Evolutionary conservation across 2,329 filamentous ascomycete genomes (phyloP), one percentile per base, ranked within the genome.

Genomic region (Amylocarpus encephaloides): DNA sequence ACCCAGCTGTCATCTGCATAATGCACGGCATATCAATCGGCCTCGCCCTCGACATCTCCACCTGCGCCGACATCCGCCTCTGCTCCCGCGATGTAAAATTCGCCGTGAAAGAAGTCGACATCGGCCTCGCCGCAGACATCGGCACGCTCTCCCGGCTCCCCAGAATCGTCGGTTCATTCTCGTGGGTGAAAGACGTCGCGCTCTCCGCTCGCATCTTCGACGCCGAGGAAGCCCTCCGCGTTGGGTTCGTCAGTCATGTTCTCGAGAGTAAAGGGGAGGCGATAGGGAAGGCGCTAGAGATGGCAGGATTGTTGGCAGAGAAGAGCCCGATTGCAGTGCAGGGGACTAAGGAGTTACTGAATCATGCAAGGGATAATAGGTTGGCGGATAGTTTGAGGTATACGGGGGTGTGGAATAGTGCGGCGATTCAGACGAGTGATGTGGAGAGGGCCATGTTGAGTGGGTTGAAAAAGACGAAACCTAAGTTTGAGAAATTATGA

Each of bases 241-340:
- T 83, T 1, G 87, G 87, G 1, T 82, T 88, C 49, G 84, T 90
- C 41, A 84, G 78, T 63, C 73, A 74, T 39, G 83, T 90, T 26
- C 74, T 76, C 49, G 75, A 77, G 41, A 73, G 70, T 52, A 88
- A 93, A 71, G 73, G 73, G 15, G 77, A 75, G 39, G 78, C 85
- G 2, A 65, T 94, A 19, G 70, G 71, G 36, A 77, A 77, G 34
- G 89, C 77, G 0, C 43, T 91, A 53, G 73, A 79, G 55, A 64
- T 87, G 62, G 88, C 85, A 1, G 69, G 64, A 10, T 61, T 82
- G 62, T 79, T 96, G 51, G 86, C 87, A 26, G 72, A 67, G 15
- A 96, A 96, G 77, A 93, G 87, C 63, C 92, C 92, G 0, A 83
- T 97, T 18, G 90, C 89, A 1, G 86, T 92, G 56, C 81, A 89